Evolutionary conservation across 1,139 yeast genomes (phyloP).

Genomic region (Yamadazyma membranifaciens): DNA sequence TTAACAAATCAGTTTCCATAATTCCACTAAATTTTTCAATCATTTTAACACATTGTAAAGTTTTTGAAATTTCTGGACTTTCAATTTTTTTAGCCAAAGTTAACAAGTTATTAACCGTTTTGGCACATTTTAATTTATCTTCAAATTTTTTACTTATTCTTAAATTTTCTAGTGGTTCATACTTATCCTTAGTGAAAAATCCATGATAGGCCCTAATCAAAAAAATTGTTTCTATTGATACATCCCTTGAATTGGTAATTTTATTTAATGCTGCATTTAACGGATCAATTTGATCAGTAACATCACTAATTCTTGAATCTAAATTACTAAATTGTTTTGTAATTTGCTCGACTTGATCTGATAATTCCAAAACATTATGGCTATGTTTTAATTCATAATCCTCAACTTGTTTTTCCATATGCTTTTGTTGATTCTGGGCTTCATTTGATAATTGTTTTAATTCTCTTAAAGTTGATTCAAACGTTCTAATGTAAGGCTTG

Average conservation of each 20-base stretch:
- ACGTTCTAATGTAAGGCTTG: conserved; percentile 90
- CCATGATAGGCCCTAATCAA: conserved; percentile 77
- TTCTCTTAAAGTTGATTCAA: conserved; percentile 80
- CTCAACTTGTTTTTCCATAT: conserved; percentile 55
- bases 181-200: conserved; percentile 60
- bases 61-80: conserved; percentile 49
- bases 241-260: conserved; percentile 74
- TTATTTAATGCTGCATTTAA: conserved; percentile 72
- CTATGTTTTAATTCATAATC: conserved; percentile 68
- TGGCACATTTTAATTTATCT: conserved; percentile 66
- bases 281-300: conserved; percentile 66
- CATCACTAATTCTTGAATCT: conserved; percentile 59
- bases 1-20: conserved; percentile 67
- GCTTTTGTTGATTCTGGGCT: conserved; percentile 47
- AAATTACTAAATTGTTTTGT: conserved; percentile 52
- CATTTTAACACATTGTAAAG: conserved; percentile 47
- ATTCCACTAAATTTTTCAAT: conserved; percentile 73
- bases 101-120: conserved; percentile 63
- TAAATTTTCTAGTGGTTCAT: conserved; percentile 59
- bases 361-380: conserved; percentile 58
- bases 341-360: conserved; percentile 45
- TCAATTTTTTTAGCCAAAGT: conserved; percentile 61
- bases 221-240: conserved; percentile 71
- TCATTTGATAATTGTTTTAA: conserved; percentile 58
- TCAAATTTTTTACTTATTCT: conserved; percentile 41